These are phyloP conservation scores for Pestalotiopsis sp. DNA, from an alignment of 2,329 filamentous ascomycete species.

Conservation along the genomic window DNA sequence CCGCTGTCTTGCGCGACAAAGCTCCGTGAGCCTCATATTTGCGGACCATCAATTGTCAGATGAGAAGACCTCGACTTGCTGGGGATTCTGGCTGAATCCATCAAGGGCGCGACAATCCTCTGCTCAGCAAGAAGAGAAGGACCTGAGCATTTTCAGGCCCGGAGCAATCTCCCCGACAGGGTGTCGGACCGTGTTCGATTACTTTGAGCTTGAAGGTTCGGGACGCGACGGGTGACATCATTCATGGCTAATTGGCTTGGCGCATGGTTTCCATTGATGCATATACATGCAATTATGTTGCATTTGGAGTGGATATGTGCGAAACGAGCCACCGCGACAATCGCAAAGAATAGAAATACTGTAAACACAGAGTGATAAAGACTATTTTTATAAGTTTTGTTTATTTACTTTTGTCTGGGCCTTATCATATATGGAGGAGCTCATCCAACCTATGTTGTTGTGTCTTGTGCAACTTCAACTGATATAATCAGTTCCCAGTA, in stretches of 20 bases:
- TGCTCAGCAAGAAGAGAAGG: background rate
- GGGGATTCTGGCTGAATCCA: background rate
- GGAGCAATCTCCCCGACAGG: too few relatives aligned
- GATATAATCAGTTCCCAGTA: background rate
- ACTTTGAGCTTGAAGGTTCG: background rate
- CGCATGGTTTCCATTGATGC: slow-evolving; percentile 8
- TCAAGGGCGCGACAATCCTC: background rate
- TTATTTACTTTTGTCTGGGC: background rate
- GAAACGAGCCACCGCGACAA: background rate
- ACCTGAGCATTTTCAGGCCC: background rate
- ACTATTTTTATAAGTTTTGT: too few relatives aligned
- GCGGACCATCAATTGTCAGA: slow-evolving; percentile 2
- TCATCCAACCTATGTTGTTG: background rate
- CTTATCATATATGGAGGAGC: background rate
- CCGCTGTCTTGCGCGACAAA: slow-evolving; percentile 9
- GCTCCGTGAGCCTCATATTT: slow-evolving; percentile 12
- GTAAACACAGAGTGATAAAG: too few relatives aligned
- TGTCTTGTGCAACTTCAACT: too few relatives aligned
- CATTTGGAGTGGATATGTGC: background rate
- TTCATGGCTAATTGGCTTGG: background rate
- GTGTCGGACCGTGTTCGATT: background rate
- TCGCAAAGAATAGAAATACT: background rate
- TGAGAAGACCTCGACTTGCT: background rate
- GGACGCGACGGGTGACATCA: slow-evolving; percentile 9
- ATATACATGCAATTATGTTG: slow-evolving; percentile 2